Evolutionary conservation across 129 eudicot genomes (phyloP), one percentile per base, ranked within the genome.

Genomic region (Tagetes erecta): DNA sequence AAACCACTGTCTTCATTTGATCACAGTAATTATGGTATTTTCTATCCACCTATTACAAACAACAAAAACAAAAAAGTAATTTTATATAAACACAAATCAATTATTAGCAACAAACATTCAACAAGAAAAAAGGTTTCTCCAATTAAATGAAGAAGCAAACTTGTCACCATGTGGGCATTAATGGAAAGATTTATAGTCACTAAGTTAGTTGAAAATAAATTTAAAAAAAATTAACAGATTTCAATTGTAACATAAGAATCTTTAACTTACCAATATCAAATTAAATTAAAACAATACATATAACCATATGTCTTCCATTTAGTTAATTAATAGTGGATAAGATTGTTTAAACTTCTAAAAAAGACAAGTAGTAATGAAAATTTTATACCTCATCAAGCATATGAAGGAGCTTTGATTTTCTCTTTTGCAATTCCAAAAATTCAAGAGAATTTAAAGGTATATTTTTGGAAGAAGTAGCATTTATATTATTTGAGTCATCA

Each of bases 21-120:
- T 89, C 84, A 71, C 99, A 84, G 78, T 95, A 95, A 74, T 91
- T 88, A 70, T 85, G 90, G 89, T 95, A 95, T 87, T 94, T 91
- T 75, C 95, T 91, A 75, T 95, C 99, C 92, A 95, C 92, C 99
- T 94, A 31, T 50, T 80, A 11, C 9, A 52, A 10, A 55, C 40
- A 70, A 64, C 47, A 75, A 71, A 47, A 58, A 68, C 57, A 60
- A 38, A 51, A 45, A 12, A 35, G 67, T 62, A 62, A 36, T 4
- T 62, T 11, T 35, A 36, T 62, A 12, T 13, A 42, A 33, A 3
- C 34, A 60, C 27, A 68, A 51, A 44, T 45, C 31, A 80, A 13
- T 8, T 39, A 27, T 70, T 34, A 36, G 63, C 47, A 20, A 70
- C 63, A 77, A 52, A 78, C 39, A 76, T 33, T 55, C 67, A 67